Evolutionary conservation across 2,329 filamentous ascomycete species (phyloP).

Genomic region (Sporothrix pallida): DNA sequence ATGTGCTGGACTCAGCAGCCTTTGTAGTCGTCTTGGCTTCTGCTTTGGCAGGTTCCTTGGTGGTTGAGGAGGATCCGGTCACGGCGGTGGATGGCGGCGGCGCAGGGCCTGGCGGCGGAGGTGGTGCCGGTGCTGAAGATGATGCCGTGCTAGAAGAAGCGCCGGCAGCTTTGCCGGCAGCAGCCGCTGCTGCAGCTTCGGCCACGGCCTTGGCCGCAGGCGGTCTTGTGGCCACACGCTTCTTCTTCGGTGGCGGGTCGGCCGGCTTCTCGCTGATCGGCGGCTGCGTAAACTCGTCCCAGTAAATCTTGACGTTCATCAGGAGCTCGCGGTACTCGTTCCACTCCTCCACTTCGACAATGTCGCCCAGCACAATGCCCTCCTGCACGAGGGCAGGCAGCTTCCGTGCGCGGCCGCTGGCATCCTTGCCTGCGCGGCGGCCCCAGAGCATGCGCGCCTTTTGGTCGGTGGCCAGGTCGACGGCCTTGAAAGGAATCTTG

Average conservation of each 20-base stretch:
- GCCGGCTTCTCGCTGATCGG: slow-evolving; percentile 59
- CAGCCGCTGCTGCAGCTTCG: slow-evolving; percentile 22
- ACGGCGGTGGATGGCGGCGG: slow-evolving; percentile 1
- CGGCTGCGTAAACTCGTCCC: slow-evolving; percentile 66
- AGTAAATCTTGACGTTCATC: slow-evolving; percentile 75
- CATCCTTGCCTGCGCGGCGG: slow-evolving; percentile 76
- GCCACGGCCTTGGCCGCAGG: slow-evolving; percentile 30
- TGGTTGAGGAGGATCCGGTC: slow-evolving; percentile 23
- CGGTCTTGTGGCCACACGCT: background rate
- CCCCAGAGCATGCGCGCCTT: slow-evolving; percentile 89
- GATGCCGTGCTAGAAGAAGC: background rate
- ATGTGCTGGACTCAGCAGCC: background rate
- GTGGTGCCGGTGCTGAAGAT: slow-evolving; percentile 31
- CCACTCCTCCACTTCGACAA: slow-evolving; percentile 96
- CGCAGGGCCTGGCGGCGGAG: slow-evolving; percentile 39
- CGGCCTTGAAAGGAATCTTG: slow-evolving; percentile 87
- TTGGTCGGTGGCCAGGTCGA: slow-evolving; percentile 90
- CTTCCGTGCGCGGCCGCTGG: slow-evolving; percentile 68
- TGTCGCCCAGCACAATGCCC: slow-evolving; percentile 82
- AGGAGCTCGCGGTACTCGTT: slow-evolving; percentile 98
- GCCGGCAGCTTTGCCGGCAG: slow-evolving; percentile 19
- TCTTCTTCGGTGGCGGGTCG: slow-evolving; percentile 42
- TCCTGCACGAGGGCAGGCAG: slow-evolving; percentile 88
- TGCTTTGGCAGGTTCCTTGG: slow-evolving; percentile 37
- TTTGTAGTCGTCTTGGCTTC: slow-evolving; percentile 39